phyloP scores from a whole-genome alignment of 257 asterid genomes.

The Solanum etuberosum region DNA sequence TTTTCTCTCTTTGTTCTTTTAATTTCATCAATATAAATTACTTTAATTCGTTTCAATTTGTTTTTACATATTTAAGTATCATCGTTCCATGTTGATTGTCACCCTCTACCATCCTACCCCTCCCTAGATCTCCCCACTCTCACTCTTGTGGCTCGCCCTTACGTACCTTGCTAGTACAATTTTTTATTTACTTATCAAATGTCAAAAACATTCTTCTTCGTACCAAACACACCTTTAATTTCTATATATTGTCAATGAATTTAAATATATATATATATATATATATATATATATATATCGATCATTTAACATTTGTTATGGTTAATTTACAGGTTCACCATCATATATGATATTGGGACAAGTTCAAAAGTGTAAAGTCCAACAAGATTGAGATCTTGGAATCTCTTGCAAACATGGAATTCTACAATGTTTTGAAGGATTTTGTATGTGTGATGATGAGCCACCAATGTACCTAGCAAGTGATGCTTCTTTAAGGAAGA shows the following conservation, averaged over 20 bases:
- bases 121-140: neutral
- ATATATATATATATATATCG: too few species aligned
- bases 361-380: neutral
- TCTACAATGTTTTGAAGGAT: neutral
- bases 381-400: neutral
- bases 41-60: too few species aligned
- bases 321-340: neutral
- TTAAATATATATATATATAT: too few species aligned
- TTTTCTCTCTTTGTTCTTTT: too few species aligned
- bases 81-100: neutral
- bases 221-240: neutral
- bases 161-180: accelerated
- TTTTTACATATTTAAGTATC: too few species aligned
- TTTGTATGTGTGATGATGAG: neutral
- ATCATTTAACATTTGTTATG: neutral
- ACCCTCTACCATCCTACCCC: neutral
- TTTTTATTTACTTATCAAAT: too few species aligned
- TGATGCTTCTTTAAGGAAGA: neutral
- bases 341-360: neutral
- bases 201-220: neutral
- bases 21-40: too few species aligned
- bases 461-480: neutral
- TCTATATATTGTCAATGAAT: neutral
- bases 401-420: neutral
- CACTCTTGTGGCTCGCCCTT: neutral